These are phyloP conservation scores for Aureobasidium sp. DNA, from an alignment of 2,329 filamentous ascomycete genomes.

Conservation along the genomic window DNA sequence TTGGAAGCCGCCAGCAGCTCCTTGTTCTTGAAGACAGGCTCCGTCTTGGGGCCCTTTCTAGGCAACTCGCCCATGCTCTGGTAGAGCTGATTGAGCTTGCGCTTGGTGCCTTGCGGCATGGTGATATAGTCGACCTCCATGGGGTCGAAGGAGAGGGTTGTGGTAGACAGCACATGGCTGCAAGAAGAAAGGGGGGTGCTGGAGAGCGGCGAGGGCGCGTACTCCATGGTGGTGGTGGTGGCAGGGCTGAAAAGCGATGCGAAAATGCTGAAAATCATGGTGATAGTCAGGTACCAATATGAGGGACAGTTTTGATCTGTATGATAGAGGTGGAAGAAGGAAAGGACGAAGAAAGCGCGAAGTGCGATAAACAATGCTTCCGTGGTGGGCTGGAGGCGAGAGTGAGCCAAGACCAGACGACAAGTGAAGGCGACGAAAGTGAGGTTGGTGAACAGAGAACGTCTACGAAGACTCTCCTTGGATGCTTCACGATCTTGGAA, in stretches of 20 bases:
- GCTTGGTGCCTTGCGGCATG: neutral
- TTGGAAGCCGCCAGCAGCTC: neutral
- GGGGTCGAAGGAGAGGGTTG: neutral
- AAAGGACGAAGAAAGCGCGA: neutral
- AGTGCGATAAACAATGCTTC: neutral
- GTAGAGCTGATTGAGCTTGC: neutral
- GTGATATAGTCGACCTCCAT: neutral
- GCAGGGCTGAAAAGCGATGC: neutral
- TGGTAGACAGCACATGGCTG: neutral
- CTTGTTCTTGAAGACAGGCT: neutral
- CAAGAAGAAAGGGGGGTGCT: neutral
- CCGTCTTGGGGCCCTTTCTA: neutral
- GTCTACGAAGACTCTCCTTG: neutral
- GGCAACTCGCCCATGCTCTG: neutral
- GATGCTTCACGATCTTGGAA: neutral
- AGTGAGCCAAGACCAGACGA: neutral
- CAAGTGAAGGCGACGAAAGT: neutral
- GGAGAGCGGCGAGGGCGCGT: neutral
- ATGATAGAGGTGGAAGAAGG: neutral
- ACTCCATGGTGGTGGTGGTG: neutral
- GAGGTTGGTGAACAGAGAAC: neutral
- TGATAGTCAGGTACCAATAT: neutral
- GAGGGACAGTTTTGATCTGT: neutral
- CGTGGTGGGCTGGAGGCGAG: neutral
- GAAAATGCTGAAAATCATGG: neutral